Percentiles rank a stretch among this genome's conserved stretches.
Evolutionary conservation across 352 stramenopile species (phyloP).

Genomic region (Aphanomyces stellatus): DNA sequence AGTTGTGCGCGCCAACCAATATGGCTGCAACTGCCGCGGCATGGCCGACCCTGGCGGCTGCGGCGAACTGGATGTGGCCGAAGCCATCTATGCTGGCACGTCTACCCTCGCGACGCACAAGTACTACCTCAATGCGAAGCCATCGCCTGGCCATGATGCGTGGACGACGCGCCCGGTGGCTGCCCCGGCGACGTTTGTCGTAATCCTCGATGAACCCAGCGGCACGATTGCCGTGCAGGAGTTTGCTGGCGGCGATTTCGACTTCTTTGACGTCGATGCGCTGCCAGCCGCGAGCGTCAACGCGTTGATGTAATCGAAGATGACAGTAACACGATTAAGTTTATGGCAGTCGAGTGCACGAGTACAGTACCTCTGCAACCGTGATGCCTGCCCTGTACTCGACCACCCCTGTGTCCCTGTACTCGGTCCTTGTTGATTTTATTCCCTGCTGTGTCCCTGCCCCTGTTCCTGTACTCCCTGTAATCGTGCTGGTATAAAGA

Average conservation of each 20-base stretch:
- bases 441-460: no score
- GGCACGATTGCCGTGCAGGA: slow-evolving; percentile 54
- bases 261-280: slow-evolving; percentile 32
- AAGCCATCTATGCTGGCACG: slow-evolving; percentile 56
- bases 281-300: not conserved
- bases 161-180: slow-evolving; percentile 42
- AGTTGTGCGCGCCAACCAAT: slow-evolving; percentile 58
- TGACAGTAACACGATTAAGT: no score
- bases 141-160: slow-evolving; percentile 51
- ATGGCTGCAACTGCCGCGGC: slow-evolving; percentile 76
- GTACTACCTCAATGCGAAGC: slow-evolving; percentile 63
- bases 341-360: no score
- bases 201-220: slow-evolving; percentile 56
- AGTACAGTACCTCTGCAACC: no score
- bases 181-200: slow-evolving; percentile 48
- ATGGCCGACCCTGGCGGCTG: slow-evolving; percentile 49
- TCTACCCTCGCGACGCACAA: slow-evolving; percentile 63
- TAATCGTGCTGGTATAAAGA: not conserved
- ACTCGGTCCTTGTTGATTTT: no score
- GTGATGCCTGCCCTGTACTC: no score
- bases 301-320: slow-evolving; percentile 22
- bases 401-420: no score
- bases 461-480: no score
- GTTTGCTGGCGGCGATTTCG: slow-evolving; percentile 51
- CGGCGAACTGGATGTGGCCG: slow-evolving; percentile 68